These are phyloP conservation scores for Kalanchoe fedtschenkoi DNA, from an alignment of 164 flowering plant genomes.

Conservation along the genomic window DNA sequence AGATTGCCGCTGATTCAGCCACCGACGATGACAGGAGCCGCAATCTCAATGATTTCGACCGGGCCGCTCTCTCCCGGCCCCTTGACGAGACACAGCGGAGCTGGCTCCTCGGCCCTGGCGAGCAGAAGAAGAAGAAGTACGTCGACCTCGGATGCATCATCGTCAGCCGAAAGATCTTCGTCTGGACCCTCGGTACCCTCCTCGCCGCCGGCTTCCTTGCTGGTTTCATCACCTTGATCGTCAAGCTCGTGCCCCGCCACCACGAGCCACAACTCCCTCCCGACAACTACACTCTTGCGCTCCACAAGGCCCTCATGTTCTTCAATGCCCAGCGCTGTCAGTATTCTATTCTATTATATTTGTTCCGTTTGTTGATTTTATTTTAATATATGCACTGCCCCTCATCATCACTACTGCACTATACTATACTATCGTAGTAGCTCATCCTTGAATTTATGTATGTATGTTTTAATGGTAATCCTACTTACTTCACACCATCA, in stretches of 20 bases:
- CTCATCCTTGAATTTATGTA: too few relatives aligned
- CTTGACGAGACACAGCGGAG: conserved; percentile 94
- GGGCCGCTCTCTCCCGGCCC: conserved; percentile 79
- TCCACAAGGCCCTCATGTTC: conserved; percentile 74
- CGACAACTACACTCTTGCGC: conserved; percentile 70
- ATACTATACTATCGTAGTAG: too few relatives aligned
- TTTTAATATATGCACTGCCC: background rate
- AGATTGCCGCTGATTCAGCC: conserved; percentile 83
- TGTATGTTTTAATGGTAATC: too few relatives aligned
- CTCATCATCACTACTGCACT: too few relatives aligned
- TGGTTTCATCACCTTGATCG: conserved; percentile 59
- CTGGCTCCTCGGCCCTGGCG: conserved; percentile 82
- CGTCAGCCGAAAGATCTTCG: conserved; percentile 79
- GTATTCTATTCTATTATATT: background rate
- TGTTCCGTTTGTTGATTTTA: background rate
- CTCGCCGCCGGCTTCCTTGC: conserved; percentile 51
- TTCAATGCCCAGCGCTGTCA: conserved; percentile 67
- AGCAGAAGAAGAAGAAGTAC: conserved; percentile 91
- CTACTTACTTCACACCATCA: too few relatives aligned
- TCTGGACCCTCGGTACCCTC: conserved; percentile 71
- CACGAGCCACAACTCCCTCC: conserved; percentile 50
- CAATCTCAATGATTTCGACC: conserved; percentile 70
- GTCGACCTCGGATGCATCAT: conserved; percentile 94
- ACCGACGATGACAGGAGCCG: conserved; percentile 94
- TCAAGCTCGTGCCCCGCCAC: conserved; percentile 68